Percentiles rank a stretch among this genome's conserved stretches.
Evolutionary conservation across 805 yeast genomes (phyloP).

Genomic region (Yamadazyma endophytica): DNA sequence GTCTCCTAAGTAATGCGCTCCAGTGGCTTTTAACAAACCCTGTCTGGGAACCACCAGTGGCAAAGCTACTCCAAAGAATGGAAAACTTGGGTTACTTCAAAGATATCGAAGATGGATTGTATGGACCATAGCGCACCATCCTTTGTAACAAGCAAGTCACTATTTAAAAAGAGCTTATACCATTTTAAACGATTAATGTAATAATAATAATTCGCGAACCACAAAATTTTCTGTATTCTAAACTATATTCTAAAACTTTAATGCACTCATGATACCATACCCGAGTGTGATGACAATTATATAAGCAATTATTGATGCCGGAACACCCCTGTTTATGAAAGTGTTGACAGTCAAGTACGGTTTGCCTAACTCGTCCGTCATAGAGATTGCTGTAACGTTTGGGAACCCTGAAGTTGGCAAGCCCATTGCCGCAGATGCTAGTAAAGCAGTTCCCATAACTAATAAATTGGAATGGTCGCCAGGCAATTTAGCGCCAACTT

Average conservation of each 20-base stretch:
- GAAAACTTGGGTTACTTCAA: constrained; percentile 27
- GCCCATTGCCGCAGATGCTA: constrained; percentile 44
- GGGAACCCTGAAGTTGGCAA: constrained; percentile 44
- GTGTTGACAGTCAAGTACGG: constrained; percentile 38
- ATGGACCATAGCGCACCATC: constrained; percentile 22
- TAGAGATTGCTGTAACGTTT: constrained; percentile 40
- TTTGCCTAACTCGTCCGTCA: constrained; percentile 40
- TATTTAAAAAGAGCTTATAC: no score
- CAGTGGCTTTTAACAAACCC: constrained; percentile 26
- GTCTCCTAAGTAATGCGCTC: constrained; percentile 16
- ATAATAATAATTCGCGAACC: no score
- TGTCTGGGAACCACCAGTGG: constrained; percentile 27
- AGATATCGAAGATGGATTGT: constrained; percentile 25
- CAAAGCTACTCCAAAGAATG: constrained; percentile 23
- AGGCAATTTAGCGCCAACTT: constrained; percentile 35
- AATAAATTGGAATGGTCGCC: constrained; percentile 35
- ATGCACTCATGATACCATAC: constrained; percentile 35
- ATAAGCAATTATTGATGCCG: constrained; percentile 36
- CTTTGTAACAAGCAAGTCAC: no score
- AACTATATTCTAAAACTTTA: constrained; percentile 15
- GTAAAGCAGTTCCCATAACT: constrained; percentile 39
- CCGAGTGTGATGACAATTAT: constrained; percentile 33
- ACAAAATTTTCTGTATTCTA: not conserved
- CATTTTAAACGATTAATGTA: no score
- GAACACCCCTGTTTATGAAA: constrained; percentile 40